Evolutionary conservation across 2,329 filamentous ascomycete genomes (phyloP).

Genomic region (Microdochium nivale): DNA sequence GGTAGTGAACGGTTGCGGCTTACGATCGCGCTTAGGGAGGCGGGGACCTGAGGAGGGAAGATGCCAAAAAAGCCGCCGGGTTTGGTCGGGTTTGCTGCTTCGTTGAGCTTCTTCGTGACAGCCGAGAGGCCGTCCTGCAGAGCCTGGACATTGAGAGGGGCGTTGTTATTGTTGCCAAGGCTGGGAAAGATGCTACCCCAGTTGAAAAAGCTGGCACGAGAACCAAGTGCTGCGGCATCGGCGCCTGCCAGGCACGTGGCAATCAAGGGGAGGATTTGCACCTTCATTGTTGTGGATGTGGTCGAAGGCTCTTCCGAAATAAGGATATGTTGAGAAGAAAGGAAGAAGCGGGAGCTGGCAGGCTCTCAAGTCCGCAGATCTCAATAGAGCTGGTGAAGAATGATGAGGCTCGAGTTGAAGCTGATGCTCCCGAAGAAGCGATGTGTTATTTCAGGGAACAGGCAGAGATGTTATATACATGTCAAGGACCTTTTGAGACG

Average conservation of each 20-base stretch:
- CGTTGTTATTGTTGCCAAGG: background rate
- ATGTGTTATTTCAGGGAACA: background rate
- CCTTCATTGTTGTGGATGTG: background rate
- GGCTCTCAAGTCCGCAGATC: background rate
- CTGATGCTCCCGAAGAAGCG: background rate
- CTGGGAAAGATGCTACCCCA: background rate
- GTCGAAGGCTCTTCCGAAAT: background rate
- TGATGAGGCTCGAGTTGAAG: background rate
- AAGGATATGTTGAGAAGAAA: background rate
- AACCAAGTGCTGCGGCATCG: background rate
- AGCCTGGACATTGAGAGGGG: background rate
- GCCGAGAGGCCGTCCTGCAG: background rate
- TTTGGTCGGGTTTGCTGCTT: background rate
- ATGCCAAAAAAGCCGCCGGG: background rate
- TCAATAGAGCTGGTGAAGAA: background rate
- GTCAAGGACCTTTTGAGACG: background rate
- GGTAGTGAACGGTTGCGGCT: background rate
- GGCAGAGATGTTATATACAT: background rate
- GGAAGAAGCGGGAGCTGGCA: background rate
- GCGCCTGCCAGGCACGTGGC: background rate
- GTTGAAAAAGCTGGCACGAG: background rate
- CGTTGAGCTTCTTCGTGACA: background rate
- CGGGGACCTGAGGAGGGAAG: background rate
- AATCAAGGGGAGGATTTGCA: background rate
- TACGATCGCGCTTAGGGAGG: background rate